Evolutionary conservation across 2,329 filamentous ascomycete species (phyloP).

Genomic region (Microascus cirrosus): DNA sequence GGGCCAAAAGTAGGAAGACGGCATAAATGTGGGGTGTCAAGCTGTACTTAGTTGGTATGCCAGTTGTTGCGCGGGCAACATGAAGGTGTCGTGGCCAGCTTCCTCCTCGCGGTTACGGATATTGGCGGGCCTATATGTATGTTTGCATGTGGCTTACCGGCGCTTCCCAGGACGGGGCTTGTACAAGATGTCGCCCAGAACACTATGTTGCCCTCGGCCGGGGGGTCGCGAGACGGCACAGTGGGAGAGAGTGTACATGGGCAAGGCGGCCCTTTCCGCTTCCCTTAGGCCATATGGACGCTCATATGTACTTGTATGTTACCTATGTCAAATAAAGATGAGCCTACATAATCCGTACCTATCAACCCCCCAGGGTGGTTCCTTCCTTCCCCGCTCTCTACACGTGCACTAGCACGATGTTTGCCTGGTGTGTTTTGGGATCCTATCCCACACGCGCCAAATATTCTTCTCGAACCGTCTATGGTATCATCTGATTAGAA

Average conservation of each 20-base stretch:
- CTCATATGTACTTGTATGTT: background rate
- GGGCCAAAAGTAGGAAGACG: slow-evolving; percentile 37
- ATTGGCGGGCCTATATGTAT: background rate
- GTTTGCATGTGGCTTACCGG: background rate
- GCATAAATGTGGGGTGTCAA: background rate
- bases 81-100: background rate
- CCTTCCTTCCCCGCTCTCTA: background rate
- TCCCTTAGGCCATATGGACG: background rate
- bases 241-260: no score
- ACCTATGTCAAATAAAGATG: background rate
- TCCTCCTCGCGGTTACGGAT: background rate
- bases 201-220: background rate
- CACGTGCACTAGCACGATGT: background rate
- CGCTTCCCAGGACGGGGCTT: background rate
- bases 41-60: background rate
- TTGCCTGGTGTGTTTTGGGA: background rate
- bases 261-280: background rate
- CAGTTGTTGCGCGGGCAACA: background rate
- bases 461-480: background rate
- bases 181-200: background rate
- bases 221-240: background rate
- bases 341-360: background rate
- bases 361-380: background rate
- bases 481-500: background rate
- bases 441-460: background rate